Evolutionary conservation across 23 red algal genomes (phyloP), one percentile per base, ranked within the genome.

Genomic region (Gracilaria domingensis): DNA sequence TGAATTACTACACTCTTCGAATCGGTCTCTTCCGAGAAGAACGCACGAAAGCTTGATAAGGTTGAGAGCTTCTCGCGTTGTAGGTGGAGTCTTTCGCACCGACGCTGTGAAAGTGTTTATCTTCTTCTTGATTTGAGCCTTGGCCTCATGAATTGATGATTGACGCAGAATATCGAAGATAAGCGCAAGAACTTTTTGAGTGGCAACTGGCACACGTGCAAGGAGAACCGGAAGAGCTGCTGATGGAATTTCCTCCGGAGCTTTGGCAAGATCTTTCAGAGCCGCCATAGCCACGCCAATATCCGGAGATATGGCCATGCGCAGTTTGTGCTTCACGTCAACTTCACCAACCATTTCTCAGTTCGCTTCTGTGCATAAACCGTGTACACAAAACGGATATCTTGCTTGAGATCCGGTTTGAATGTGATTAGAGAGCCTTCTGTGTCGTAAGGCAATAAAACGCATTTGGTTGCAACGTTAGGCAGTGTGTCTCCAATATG

Each of bases 91-190:
- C 39, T 30, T 77, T 50, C 34, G 8, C 23, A 77, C 5, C 1
- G 72, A 77, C 20, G 72, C 13, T 0, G 42, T 51, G 25, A 77
- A 50, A 25, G 5, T 34, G 26, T 77, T 50, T 26, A 77, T 26
- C 26, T 50, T 77, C 72, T 77, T 77, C 1, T 12, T 77, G 39
- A 77, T 17, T 32, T 49, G 38, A 77, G 72, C 38, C 34, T 77
- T 77, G 0, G 45, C 72, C 2, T 12, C 40, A 77, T 49, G n/a
- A 5, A 77, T 26, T 2, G 40, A n/a, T 7, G 14, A 0, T 26
- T 77, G 12, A 20, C 45, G 72, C 23, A 77, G 30, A n/a, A 51
- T 77, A 29, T 50, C 20, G 45, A 77, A 77, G 72, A 77, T 77
- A 23, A 77, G 42, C 17, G 32, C 38, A 4, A 77, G 72, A 77